phyloP scores from a whole-genome alignment of 2,329 filamentous ascomycete genomes.

The Myotisia sp. region DNA sequence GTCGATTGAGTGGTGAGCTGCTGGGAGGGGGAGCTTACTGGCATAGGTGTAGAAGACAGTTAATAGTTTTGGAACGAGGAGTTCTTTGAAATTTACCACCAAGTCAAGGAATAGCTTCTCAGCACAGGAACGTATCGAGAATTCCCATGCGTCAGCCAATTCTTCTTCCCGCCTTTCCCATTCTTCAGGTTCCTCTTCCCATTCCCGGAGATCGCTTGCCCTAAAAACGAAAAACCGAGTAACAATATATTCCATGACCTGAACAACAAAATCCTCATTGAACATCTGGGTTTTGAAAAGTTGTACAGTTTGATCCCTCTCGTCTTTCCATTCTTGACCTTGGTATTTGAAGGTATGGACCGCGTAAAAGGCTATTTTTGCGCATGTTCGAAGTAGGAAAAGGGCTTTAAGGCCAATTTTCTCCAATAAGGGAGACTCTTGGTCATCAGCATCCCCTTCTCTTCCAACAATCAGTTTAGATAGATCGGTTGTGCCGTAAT shows the following conservation, averaged over 20 bases:
- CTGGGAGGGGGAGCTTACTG: slow-evolving; percentile 36
- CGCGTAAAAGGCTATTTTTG: slow-evolving; percentile 72
- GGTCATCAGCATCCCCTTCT: slow-evolving; percentile 35
- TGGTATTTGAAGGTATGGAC: slow-evolving; percentile 72
- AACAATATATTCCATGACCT: slow-evolving; percentile 73
- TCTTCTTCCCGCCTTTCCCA: slow-evolving; percentile 88
- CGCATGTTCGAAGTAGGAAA: slow-evolving; percentile 64
- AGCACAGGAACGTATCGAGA: slow-evolving; percentile 78
- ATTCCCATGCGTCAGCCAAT: slow-evolving; percentile 75
- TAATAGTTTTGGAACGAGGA: slow-evolving; percentile 65
- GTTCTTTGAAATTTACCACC: slow-evolving; percentile 71
- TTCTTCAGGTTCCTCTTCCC: slow-evolving; percentile 88
- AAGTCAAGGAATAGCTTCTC: slow-evolving; percentile 91
- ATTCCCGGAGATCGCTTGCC: slow-evolving; percentile 69
- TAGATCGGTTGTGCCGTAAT: slow-evolving; percentile 31
- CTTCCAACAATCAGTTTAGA: slow-evolving; percentile 24
- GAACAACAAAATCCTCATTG: slow-evolving; percentile 58
- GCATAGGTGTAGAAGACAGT: slow-evolving; percentile 70
- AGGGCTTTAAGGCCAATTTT: slow-evolving; percentile 71
- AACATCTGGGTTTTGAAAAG: slow-evolving; percentile 61
- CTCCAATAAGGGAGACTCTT: slow-evolving; percentile 50
- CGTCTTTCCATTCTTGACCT: slow-evolving; percentile 57
- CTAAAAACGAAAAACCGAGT: slow-evolving; percentile 81
- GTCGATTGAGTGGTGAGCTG: slow-evolving; percentile 14
- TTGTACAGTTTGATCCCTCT: slow-evolving; percentile 55